These are phyloP conservation scores for Solanum gracilifrons DNA, from an alignment of 257 asterid genomes.

Conservation along the genomic window DNA sequence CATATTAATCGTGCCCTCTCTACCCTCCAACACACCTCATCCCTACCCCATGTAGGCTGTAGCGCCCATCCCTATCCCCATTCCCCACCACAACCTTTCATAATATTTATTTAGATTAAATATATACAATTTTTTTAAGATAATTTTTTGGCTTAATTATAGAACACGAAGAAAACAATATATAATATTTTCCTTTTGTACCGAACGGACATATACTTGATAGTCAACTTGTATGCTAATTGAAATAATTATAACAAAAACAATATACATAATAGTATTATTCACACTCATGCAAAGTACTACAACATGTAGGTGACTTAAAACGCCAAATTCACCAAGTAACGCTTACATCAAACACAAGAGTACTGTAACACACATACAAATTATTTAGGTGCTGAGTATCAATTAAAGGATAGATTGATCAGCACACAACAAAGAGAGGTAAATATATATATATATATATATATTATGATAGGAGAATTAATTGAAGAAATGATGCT, in stretches of 20 bases:
- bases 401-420: not conserved
- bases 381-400: not conserved
- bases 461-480: not conserved
- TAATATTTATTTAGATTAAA: not conserved
- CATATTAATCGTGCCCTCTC: not conserved
- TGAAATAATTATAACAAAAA: too few species aligned
- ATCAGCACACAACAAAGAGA: not conserved
- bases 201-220: not conserved
- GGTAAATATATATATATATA: too few species aligned
- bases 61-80: not conserved
- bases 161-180: too few species aligned
- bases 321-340: not conserved
- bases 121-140: too few species aligned
- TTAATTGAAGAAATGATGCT: constrained; percentile 34
- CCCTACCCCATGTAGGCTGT: not conserved
- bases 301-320: not conserved
- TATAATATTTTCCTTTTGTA: too few species aligned
- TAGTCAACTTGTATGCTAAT: not conserved
- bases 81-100: not conserved
- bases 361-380: not conserved
- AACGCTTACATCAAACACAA: not conserved
- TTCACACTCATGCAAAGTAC: not conserved
- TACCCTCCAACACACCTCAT: not conserved
- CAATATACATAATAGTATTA: not conserved
- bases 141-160: accelerated